phyloP scores from a whole-genome alignment of 768 basidiomycete genomes.

The Suillus bovinus region DNA sequence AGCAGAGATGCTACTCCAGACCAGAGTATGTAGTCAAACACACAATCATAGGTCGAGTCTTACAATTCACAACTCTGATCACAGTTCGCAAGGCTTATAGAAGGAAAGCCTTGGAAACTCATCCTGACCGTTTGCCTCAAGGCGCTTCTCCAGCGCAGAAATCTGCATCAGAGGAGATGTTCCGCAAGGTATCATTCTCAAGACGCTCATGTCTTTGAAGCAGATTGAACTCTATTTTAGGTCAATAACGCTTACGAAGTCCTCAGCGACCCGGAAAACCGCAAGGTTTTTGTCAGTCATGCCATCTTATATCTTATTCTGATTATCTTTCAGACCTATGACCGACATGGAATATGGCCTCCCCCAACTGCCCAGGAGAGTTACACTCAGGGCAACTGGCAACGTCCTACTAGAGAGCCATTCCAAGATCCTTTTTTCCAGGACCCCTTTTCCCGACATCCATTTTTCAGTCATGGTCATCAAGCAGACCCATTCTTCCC shows the following conservation, averaged over 20 bases:
- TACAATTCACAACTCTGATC: conserved; percentile 8
- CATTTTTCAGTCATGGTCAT: conserved; percentile 26
- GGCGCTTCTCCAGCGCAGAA: conserved; percentile 61
- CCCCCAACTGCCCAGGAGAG: conserved; percentile 43
- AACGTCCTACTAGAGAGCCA: conserved; percentile 17
- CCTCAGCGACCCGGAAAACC: conserved; percentile 59
- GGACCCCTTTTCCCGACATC: conserved; percentile 20
- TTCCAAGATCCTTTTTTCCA: conserved; percentile 23
- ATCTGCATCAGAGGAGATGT: conserved; percentile 57
- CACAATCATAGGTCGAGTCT: conserved; percentile 1
- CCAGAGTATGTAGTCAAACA: conserved; percentile 52
- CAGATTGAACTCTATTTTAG: conserved; percentile 32
- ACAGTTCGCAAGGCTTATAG: conserved; percentile 81
- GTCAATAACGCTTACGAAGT: conserved; percentile 82
- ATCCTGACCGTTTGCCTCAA: conserved; percentile 69
- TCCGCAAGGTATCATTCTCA: conserved; percentile 40
- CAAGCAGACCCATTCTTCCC: conserved; percentile 28
- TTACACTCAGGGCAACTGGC: conserved; percentile 12
- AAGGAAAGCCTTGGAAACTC: conserved; percentile 67
- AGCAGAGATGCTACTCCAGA: conserved; percentile 55
- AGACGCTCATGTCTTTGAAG: conserved; percentile 27
- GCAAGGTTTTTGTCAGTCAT: conserved; percentile 41
- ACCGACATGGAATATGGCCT: conserved; percentile 74
- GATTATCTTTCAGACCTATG: conserved; percentile 52
- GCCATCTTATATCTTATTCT: conserved; percentile 5